phyloP scores from a whole-genome alignment of 23 red algal genomes.

The Agarophyton chilense region DNA sequence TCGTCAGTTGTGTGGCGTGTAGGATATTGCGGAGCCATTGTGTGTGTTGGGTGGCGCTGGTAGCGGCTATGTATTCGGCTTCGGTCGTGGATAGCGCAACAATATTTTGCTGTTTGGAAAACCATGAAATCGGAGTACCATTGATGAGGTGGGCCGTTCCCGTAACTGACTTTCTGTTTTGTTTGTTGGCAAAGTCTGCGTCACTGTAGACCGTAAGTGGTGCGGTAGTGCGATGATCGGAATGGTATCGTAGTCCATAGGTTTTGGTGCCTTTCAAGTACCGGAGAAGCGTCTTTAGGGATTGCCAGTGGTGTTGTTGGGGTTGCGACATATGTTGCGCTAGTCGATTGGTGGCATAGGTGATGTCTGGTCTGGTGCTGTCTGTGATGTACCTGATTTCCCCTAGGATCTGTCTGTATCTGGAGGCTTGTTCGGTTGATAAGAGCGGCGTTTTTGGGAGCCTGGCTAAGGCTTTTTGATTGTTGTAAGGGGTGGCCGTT shows the following conservation, averaged over 20 bases:
- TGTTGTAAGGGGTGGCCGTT: too few species aligned
- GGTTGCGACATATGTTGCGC: background rate
- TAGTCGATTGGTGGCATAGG: background rate
- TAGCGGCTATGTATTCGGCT: background rate
- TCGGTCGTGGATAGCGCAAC: background rate
- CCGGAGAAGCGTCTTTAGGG: background rate
- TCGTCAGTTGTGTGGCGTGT: too few species aligned
- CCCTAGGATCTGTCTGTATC: background rate
- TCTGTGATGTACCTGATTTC: background rate
- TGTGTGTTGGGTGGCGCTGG: background rate
- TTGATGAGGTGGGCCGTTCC: background rate
- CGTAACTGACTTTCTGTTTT: background rate
- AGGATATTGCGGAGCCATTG: background rate
- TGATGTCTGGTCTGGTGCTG: background rate
- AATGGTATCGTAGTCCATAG: background rate
- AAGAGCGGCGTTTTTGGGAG: background rate
- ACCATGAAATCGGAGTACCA: background rate
- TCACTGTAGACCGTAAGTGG: background rate
- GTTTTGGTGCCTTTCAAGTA: background rate
- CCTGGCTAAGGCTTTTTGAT: too few species aligned
- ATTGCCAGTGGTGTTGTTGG: background rate
- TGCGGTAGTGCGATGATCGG: background rate
- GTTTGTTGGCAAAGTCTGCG: background rate
- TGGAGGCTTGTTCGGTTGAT: too few species aligned
- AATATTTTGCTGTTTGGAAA: background rate